Evolutionary conservation across 805 yeast genomes (phyloP).

Genomic region (Kockiozyma suomiensis): DNA sequence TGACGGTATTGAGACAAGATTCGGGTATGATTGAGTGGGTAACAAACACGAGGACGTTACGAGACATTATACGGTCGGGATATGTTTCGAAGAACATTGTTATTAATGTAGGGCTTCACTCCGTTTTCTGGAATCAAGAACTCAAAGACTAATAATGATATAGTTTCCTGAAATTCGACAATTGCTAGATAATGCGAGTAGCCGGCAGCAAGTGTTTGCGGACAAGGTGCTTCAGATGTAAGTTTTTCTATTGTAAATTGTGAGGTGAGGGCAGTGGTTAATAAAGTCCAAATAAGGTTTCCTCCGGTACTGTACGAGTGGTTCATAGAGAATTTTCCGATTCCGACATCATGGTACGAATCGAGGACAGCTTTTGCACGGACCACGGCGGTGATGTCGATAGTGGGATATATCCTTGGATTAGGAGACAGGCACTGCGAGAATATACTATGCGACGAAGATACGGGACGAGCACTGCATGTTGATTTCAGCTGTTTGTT

Average conservation of each 20-base stretch:
- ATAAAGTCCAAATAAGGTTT: no score
- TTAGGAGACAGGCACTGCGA: slow-evolving; percentile 97
- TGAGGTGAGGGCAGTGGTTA: no score
- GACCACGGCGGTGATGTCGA: slow-evolving; percentile 93
- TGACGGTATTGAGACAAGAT: slow-evolving; percentile 80
- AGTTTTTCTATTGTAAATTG: not conserved
- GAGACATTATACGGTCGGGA: slow-evolving; percentile 56
- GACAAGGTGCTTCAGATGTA: slow-evolving; percentile 26
- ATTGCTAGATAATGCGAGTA: not conserved
- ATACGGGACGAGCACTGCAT: slow-evolving; percentile 79
- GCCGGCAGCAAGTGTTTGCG: slow-evolving; percentile 7
- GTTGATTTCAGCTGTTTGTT: slow-evolving; percentile 97
- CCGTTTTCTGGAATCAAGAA: not conserved
- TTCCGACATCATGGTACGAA: slow-evolving; percentile 83
- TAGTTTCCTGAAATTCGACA: slow-evolving; percentile 1
- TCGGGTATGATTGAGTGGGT: slow-evolving; percentile 94
- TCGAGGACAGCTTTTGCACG: slow-evolving; percentile 75
- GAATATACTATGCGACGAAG: slow-evolving; percentile 73
- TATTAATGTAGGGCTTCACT: not conserved
- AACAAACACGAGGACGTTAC: slow-evolving; percentile 69
- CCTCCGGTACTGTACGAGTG: slow-evolving; percentile 81
- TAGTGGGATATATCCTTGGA: slow-evolving; percentile 92
- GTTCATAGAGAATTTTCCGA: slow-evolving; percentile 87
- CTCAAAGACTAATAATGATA: not conserved
- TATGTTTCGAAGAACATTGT: slow-evolving; percentile 49